Percentiles rank a stretch among this genome's conserved stretches.
Conservation (phyloP, 2,329 filamentous ascomycete genomes). For the Chrysoporthe cubensis region DNA sequence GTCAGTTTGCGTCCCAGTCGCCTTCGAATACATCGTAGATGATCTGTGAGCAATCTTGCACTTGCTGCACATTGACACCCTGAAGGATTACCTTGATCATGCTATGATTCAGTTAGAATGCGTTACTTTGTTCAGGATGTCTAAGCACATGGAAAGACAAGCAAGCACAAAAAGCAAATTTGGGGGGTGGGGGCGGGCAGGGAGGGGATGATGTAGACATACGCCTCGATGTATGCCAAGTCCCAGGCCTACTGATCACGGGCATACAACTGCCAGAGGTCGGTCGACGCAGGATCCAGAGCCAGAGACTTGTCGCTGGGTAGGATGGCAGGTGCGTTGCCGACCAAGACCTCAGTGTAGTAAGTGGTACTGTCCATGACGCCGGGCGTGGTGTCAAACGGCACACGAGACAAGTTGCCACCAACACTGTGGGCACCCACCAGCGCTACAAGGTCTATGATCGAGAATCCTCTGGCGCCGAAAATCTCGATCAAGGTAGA, state of each 20-base stretch:
- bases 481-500: constrained; percentile 31
- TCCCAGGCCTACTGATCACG: constrained; percentile 33
- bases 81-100: constrained; percentile 36
- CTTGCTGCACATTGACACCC: constrained; percentile 32
- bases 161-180: background rate
- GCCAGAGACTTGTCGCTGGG: constrained; percentile 35
- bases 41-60: constrained; percentile 36
- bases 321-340: constrained; percentile 32
- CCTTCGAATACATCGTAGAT: constrained; percentile 32
- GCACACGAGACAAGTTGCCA: constrained; percentile 32
- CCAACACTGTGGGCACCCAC: constrained; percentile 36
- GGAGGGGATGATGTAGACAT: constrained; percentile 27
- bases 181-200: background rate
- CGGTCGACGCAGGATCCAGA: constrained; percentile 32
- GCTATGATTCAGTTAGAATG: constrained; percentile 25
- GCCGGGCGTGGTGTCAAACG: constrained; percentile 33
- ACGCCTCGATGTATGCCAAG: constrained; percentile 35
- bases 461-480: constrained; percentile 33
- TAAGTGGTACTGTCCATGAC: constrained; percentile 33
- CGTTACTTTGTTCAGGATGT: background rate
- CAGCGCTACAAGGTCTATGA: constrained; percentile 35
- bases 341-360: constrained; percentile 35
- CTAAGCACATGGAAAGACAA: background rate
- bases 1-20: background rate
- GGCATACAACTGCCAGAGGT: constrained; percentile 34